A percentile compares a stretch with the other conserved stretches of the same genome.
Conservation (phyloP, 1,139 yeast species). For the Saccharomyces hybrid region DNA sequence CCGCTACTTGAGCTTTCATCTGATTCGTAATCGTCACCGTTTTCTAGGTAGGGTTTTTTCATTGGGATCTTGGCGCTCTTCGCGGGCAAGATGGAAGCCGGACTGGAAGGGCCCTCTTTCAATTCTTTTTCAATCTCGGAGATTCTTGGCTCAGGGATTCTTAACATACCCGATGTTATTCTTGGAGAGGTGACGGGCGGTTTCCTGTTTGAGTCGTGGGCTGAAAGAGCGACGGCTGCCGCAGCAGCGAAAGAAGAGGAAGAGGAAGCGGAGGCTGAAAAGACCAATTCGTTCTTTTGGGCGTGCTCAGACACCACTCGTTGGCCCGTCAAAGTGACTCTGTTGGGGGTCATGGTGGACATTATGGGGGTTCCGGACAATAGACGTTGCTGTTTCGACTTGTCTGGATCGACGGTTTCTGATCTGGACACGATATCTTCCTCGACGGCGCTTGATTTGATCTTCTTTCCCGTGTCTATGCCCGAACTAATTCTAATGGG, state of each 20-base stretch:
- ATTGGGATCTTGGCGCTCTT: constrained; percentile 31
- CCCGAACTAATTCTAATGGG: constrained; percentile 34
- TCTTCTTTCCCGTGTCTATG: constrained; percentile 24
- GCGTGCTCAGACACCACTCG: constrained; percentile 26
- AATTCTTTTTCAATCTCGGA: constrained; percentile 34
- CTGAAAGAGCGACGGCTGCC: background rate
- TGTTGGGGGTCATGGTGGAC: constrained; percentile 28
- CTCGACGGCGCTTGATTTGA: constrained; percentile 16
- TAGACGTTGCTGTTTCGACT: constrained; percentile 29
- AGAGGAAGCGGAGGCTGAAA: constrained; percentile 6
- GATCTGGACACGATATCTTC: constrained; percentile 32
- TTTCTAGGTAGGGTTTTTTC: constrained; percentile 26
- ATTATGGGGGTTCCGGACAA: constrained; percentile 28
- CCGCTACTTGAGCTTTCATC: constrained; percentile 5
- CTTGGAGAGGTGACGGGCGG: constrained; percentile 30
- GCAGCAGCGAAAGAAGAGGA: constrained; percentile 9
- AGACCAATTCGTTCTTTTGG: constrained; percentile 2
- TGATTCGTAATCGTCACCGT: constrained; percentile 13
- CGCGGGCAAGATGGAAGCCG: constrained; percentile 29
- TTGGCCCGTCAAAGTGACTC: constrained; percentile 29
- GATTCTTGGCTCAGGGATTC: constrained; percentile 37
- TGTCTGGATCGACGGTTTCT: constrained; percentile 33
- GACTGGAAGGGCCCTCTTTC: constrained; percentile 32
- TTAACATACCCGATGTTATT: constrained; percentile 63
- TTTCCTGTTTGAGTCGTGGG: background rate